Conservation (phyloP, 306 rosid species). For the Ormosia semicastrata region DNA sequence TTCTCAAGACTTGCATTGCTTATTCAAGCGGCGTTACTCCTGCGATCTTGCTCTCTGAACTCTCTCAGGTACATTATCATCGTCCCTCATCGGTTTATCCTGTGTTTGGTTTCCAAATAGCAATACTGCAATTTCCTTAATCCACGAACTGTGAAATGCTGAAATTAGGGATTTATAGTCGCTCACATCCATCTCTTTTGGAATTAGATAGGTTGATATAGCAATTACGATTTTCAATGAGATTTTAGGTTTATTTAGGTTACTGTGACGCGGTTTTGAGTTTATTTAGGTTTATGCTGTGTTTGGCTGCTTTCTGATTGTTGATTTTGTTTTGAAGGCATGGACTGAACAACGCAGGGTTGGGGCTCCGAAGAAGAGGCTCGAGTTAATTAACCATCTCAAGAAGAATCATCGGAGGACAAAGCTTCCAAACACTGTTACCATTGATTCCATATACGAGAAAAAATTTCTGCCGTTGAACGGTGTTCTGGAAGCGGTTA, state of each 20-base stretch:
- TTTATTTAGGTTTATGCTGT: background rate
- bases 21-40: constrained; percentile 89
- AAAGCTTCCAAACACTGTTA: constrained; percentile 74
- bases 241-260: background rate
- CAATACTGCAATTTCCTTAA: background rate
- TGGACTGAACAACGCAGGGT: constrained; percentile 78
- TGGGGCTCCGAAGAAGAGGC: constrained; percentile 72
- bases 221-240: background rate
- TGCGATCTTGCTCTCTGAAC: constrained; percentile 83
- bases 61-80: constrained; percentile 55
- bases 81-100: background rate
- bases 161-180: background rate
- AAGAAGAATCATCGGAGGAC: constrained; percentile 54
- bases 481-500: constrained; percentile 72
- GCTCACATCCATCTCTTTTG: background rate
- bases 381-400: constrained; percentile 53
- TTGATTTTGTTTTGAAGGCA: constrained; percentile 50
- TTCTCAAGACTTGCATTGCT: constrained; percentile 75
- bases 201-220: background rate
- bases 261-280: background rate
- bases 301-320: background rate
- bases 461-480: constrained; percentile 74
- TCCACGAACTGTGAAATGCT: background rate
- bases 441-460: constrained; percentile 80
- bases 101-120: background rate